Base-by-base conservation (phyloP, 768 basidiomycete genomes). In the Lenzites betulinus region DNA sequence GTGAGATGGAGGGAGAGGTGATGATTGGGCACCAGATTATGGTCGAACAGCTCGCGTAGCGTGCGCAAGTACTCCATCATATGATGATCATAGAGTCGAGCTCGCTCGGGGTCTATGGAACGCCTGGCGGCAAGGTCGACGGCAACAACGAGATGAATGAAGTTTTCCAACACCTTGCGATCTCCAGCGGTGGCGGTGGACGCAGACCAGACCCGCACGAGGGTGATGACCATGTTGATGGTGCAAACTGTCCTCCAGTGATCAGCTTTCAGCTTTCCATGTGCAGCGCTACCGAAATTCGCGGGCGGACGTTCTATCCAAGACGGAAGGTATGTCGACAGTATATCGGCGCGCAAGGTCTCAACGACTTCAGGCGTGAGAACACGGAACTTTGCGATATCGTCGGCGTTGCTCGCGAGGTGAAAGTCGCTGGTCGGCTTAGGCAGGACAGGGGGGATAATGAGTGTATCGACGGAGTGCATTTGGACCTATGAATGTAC, bases 131-230 rank as follows among this genome's bases (percentile, higher is more conserved):
- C 72, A 7, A 44, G 44, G 1, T 69, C 69, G 11, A 76, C 61
- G 16, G 56, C 56, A n/a, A 22, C 16, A 16, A 50, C 48, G 1
- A 57, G 38, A 50, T 74, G 66, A 54, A 75, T 64, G 55, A 72
- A 75, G 55, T 77, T 75, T 1, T 55, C 49, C 4, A 77, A 62
- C 44, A 74, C 61, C n/a, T 30, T 11, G 0, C 9, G 2, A 2
- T 60, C 47, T 7, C 28, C 3, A 7, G 62, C 33, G 25, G 58
- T 51, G 0, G 70, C 65, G 1, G 64, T 61, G 11, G 56, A 16
- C 7, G 39, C 4, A 1, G 66, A 64, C 78, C 77, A 79, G 1
- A 77, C 54, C 6, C 75, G 67, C 18, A 76, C 70, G 7, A 79
- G 64, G 3, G 75, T 76, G 48, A 77, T 68, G 1, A 71, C 67